Evolutionary conservation across 2,329 filamentous ascomycete species (phyloP).

Genomic region (Aciculosporium take): DNA sequence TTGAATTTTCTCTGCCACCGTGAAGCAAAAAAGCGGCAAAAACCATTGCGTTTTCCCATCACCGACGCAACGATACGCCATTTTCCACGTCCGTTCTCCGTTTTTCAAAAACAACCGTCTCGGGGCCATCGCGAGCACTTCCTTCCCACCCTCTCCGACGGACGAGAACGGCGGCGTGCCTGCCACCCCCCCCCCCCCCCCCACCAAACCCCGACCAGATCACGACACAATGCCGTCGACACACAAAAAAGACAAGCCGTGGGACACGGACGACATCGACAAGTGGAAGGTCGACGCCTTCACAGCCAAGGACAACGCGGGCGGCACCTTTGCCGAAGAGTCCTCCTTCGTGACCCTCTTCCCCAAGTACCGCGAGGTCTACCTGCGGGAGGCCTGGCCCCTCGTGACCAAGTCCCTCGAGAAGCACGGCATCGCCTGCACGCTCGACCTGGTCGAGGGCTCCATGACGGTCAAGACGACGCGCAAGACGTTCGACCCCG

Average conservation of each 20-base stretch:
- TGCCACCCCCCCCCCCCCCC: too few species aligned
- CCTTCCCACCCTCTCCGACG: too few species aligned
- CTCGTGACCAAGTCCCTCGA: conserved; percentile 77
- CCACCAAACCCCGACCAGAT: neutral
- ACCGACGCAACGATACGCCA: too few species aligned
- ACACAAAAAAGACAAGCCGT: conserved; percentile 79
- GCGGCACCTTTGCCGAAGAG: conserved; percentile 81
- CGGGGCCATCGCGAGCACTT: too few species aligned
- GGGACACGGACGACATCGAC: conserved; percentile 94
- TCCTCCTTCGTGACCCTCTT: conserved; percentile 80
- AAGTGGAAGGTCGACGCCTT: conserved; percentile 92
- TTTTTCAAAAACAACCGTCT: neutral
- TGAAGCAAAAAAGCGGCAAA: too few species aligned
- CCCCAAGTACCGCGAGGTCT: conserved; percentile 91
- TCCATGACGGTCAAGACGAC: conserved; percentile 96
- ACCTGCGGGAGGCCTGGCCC: conserved; percentile 86
- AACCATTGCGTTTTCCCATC: too few species aligned
- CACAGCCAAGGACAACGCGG: conserved; percentile 69
- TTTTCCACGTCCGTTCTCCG: too few species aligned
- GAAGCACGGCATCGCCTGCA: conserved; percentile 78
- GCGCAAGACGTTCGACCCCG: conserved; percentile 79
- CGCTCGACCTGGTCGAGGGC: conserved; percentile 86
- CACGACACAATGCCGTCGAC: conserved; percentile 67
- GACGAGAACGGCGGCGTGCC: too few species aligned
- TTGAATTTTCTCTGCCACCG: too few species aligned